A percentile compares a stretch with the other conserved stretches of the same genome.
Conservation (phyloP, 148 eudicot species). For the Arctostaphylos glauca region DNA sequence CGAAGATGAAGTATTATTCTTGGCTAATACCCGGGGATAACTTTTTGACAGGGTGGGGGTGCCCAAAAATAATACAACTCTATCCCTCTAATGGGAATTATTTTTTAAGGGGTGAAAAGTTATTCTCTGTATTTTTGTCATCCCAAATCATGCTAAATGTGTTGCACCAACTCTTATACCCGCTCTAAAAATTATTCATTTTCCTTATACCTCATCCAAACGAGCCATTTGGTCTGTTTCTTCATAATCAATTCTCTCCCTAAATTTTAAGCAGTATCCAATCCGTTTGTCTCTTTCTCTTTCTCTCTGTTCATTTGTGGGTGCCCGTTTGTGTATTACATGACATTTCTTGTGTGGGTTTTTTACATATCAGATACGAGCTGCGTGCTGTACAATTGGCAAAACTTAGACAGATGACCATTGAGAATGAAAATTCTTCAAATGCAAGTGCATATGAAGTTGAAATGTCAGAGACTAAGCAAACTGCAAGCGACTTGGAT, state of each 20-base stretch:
- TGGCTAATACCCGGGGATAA: too few species aligned
- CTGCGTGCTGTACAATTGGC: conserved; percentile 63
- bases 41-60: too few species aligned
- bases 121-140: too few species aligned
- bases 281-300: not conserved
- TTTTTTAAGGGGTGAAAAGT: too few species aligned
- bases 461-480: conserved; percentile 86
- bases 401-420: conserved; percentile 52
- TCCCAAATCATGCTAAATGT: too few species aligned
- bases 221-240: not conserved
- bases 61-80: too few species aligned
- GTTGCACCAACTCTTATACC: too few species aligned
- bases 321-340: not conserved
- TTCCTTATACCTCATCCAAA: too few species aligned
- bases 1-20: too few species aligned
- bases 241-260: not conserved
- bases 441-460: conserved; percentile 54
- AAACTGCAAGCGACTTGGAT: conserved; percentile 17
- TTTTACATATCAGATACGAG: conserved; percentile 53
- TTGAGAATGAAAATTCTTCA: conserved; percentile 37
- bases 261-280: not conserved
- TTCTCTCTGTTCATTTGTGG: not conserved
- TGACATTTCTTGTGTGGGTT: conserved; percentile 13
- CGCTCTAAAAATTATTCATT: too few species aligned
- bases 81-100: too few species aligned